phyloP scores from a whole-genome alignment of 2,329 filamentous ascomycete genomes.

The Thelonectria blattea region DNA sequence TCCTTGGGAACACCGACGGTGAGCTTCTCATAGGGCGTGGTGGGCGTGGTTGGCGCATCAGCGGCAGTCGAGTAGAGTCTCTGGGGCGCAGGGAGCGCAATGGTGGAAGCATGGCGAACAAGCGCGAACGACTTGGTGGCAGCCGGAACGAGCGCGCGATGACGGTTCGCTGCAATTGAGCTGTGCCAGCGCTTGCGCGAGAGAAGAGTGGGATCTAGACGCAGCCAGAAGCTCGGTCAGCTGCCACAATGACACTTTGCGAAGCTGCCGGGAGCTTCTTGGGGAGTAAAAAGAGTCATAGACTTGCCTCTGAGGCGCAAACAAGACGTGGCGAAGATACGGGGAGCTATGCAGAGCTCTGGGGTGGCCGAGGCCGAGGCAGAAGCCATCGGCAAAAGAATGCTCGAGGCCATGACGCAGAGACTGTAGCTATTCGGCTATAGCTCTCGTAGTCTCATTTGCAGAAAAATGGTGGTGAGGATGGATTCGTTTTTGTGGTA shows the following conservation, averaged over 20 bases:
- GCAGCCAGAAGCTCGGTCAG: slow-evolving; percentile 19
- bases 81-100: slow-evolving; percentile 33
- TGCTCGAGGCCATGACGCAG: slow-evolving; percentile 43
- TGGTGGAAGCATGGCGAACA: slow-evolving; percentile 46
- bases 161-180: slow-evolving; percentile 38
- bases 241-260: not conserved
- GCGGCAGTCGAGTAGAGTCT: slow-evolving; percentile 48
- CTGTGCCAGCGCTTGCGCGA: slow-evolving; percentile 48
- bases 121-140: slow-evolving; percentile 44
- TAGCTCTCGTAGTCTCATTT: slow-evolving; percentile 14
- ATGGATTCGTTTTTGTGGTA: not conserved
- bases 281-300: not conserved
- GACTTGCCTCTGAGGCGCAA: slow-evolving; percentile 32
- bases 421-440: slow-evolving; percentile 9
- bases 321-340: slow-evolving; percentile 34
- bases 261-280: not conserved
- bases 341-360: slow-evolving; percentile 40
- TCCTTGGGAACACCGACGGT: slow-evolving; percentile 82
- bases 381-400: slow-evolving; percentile 43
- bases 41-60: slow-evolving; percentile 49
- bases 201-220: slow-evolving; percentile 32
- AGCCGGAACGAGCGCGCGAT: slow-evolving; percentile 38
- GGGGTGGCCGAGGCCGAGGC: slow-evolving; percentile 33
- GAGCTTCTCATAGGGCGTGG: slow-evolving; percentile 71
- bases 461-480: slow-evolving; percentile 1